Base-by-base conservation (phyloP, 345 rosid genomes). In the Lagerstroemia speciosa region DNA sequence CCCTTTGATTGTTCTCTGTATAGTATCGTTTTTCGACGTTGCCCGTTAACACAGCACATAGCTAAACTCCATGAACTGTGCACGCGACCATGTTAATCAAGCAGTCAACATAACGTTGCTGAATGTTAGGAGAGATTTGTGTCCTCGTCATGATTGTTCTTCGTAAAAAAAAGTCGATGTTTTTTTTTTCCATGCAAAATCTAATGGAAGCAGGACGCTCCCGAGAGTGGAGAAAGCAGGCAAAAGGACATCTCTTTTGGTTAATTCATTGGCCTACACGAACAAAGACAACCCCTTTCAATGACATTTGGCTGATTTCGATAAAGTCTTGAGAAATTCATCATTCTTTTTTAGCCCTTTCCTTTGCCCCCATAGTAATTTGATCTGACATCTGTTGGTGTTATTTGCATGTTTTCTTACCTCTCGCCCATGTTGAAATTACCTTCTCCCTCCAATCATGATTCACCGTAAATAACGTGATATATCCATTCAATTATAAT, bases 231-330 rank as follows among this genome's bases (percentile, higher is more conserved):
- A 55, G 61, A 55, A 24, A 24, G 61, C 30, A 55, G 61, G 61
- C 29, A 55, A 55, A 55, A 55, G 61, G 61, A 55, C 61, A 55
- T 55, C 10, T 55, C 61, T 55, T 55, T 55, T 55, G 48, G 61
- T 55, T 24, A 55, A 55, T 55, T n/a, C 61, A 0, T 55, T 55
- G 61, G 61, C 30, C 61, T 55, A 26, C 61, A 55, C 61, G 8
- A 55, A 55, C 61, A 55, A 55, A 55, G 61, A 55, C 61, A 55
- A 24, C 24, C 61, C 30, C 31, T 19, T 52, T 53, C 8, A 55
- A 8, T 6, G 31, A 55, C 7, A 26, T 55, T 55, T 24, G 61
- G 30, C 8, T 8, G 31, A n/a, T 24, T 55, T 55, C 9, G 61
- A 55, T 55, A 55, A 55, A 55, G 61, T 26, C 61, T 55, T 12